phyloP scores from a whole-genome alignment of 1,284 basidiomycete genomes.

The Ceratobasidium sp. region DNA sequence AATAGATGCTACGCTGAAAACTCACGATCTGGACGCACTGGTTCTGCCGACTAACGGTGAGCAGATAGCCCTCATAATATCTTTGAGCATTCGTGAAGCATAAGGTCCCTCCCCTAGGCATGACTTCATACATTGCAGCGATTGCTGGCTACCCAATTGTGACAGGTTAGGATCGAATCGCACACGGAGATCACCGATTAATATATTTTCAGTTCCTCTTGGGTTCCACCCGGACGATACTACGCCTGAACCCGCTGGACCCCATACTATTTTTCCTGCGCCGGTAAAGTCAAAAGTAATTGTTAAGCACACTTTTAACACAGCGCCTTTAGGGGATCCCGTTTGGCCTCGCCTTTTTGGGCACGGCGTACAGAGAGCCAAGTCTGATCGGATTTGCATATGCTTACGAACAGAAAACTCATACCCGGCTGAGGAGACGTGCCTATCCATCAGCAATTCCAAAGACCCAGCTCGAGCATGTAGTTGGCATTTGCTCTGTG shows the following conservation, averaged over 20 bases:
- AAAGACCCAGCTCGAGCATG: conserved; percentile 62
- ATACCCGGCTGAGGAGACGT: conserved; percentile 57
- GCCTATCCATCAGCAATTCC: conserved; percentile 59
- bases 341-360: conserved; percentile 68
- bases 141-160: conserved; percentile 67
- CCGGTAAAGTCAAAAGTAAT: not conserved
- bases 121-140: conserved; percentile 49
- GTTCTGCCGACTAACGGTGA: conserved; percentile 60
- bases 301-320: conserved; percentile 24
- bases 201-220: conserved; percentile 56
- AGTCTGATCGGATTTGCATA: conserved; percentile 64
- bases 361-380: conserved; percentile 67
- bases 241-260: conserved; percentile 39
- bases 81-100: conserved; percentile 1
- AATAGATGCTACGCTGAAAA: conserved; percentile 62
- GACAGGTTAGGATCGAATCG: conserved; percentile 50
- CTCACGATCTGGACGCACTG: conserved; percentile 62
- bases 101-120: not conserved
- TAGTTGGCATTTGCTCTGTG: no score
- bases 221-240: conserved; percentile 64
- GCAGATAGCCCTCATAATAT: not conserved
- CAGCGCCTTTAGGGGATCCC: conserved; percentile 56
- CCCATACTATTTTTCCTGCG: conserved; percentile 26
- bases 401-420: conserved; percentile 69
- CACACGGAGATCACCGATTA: no score